Percentiles rank a stretch among this genome's conserved stretches.
Evolutionary conservation across 768 basidiomycete genomes (phyloP).

Genomic region (Boletus huronensis): DNA sequence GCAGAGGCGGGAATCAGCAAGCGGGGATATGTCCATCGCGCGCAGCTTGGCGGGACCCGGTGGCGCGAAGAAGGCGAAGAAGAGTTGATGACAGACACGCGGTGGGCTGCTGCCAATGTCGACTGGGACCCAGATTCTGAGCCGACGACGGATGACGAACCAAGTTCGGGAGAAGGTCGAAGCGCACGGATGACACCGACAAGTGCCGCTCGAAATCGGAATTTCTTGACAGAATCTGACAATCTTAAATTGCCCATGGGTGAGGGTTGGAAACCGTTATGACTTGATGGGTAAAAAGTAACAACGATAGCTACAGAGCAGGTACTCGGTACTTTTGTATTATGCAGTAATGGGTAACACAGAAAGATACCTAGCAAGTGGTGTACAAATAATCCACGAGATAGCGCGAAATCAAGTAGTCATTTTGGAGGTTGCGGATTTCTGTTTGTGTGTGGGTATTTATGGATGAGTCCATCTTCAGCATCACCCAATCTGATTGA

Average conservation of each 20-base stretch:
- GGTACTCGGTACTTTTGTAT: constrained; percentile 16
- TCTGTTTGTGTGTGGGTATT: background rate
- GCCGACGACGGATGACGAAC: constrained; percentile 27
- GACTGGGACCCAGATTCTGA: constrained; percentile 18
- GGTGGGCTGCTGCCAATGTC: constrained; percentile 30
- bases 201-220: constrained; percentile 2
- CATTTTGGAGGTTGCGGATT: background rate
- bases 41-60: constrained; percentile 22
- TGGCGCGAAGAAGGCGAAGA: constrained; percentile 36
- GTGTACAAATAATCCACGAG: constrained; percentile 16
- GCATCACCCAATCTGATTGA: constrained; percentile 3
- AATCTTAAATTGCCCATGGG: constrained; percentile 60
- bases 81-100: constrained; percentile 37
- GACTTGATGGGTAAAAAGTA: constrained; percentile 2
- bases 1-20: constrained; percentile 65
- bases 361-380: constrained; percentile 23
- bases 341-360: constrained; percentile 9
- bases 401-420: constrained; percentile 2
- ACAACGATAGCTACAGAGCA: background rate
- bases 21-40: constrained; percentile 52
- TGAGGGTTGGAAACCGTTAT: constrained; percentile 51
- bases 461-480: background rate
- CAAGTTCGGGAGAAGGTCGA: constrained; percentile 19
- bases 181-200: background rate
- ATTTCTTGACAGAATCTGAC: constrained; percentile 34